Percentiles rank a stretch among this genome's conserved stretches.
These are phyloP conservation scores for Colletotrichum sp. DNA, from an alignment of 2,329 filamentous ascomycete genomes.

Conservation along the genomic window DNA sequence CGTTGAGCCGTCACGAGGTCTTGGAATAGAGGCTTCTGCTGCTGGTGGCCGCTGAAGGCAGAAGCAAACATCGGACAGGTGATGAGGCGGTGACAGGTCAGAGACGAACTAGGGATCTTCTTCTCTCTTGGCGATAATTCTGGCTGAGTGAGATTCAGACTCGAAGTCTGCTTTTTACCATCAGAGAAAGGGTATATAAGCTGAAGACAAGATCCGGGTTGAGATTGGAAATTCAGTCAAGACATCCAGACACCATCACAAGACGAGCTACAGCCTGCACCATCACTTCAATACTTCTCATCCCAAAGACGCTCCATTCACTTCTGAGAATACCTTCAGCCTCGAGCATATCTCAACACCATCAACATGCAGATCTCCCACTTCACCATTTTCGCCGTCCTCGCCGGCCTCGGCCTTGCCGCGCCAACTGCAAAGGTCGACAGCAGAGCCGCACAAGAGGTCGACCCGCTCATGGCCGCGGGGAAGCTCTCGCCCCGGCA, in stretches of 20 bases:
- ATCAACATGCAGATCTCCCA: conserved; percentile 1
- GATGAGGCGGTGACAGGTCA: not conserved
- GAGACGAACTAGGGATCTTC: too few species aligned
- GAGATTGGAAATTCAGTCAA: not conserved
- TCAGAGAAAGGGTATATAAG: not conserved
- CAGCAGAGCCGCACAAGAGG: not conserved
- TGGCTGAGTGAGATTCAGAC: not conserved
- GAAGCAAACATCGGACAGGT: not conserved
- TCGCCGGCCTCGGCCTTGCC: not conserved
- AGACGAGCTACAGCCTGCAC: not conserved
- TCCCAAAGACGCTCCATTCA: not conserved
- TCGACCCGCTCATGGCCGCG: conserved; percentile 18
- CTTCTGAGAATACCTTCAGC: not conserved
- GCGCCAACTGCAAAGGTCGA: not conserved
- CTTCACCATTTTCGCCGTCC: conserved; percentile 9
- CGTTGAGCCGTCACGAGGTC: not conserved
- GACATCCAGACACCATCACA: not conserved
- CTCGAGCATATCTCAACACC: not conserved
- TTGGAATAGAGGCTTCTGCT: not conserved
- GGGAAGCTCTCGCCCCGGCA: not conserved
- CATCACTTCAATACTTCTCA: not conserved
- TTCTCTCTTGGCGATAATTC: not conserved
- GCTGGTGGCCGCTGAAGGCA: not conserved
- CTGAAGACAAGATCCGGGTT: not conserved
- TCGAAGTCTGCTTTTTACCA: not conserved